These are phyloP conservation scores for Hanseniaspora gamundiae DNA, from an alignment of 1,139 yeast genomes.

Conservation along the genomic window DNA sequence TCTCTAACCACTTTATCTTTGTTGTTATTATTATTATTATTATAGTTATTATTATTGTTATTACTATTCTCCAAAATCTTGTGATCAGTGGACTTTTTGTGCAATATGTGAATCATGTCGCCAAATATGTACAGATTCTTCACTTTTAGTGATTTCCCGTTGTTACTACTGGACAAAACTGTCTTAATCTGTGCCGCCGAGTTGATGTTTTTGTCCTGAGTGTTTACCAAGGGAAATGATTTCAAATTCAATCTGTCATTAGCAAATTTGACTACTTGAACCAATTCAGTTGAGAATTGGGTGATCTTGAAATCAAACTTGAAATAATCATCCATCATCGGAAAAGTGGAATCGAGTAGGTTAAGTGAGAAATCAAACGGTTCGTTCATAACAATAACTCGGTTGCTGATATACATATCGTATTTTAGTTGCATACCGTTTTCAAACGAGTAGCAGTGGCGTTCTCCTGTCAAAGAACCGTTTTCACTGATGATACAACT, in stretches of 20 bases:
- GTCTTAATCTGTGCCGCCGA: not conserved
- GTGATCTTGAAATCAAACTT: not conserved
- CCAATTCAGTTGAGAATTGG: not conserved
- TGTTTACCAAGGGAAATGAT: not conserved
- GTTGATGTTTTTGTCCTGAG: not conserved
- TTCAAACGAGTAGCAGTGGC: not conserved
- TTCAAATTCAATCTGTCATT: not conserved
- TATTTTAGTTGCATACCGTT: not conserved
- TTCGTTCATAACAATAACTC: not conserved
- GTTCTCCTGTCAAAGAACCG: slow-evolving; percentile 3
- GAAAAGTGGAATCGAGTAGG: not conserved
- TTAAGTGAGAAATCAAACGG: not conserved
- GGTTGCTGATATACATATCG: not conserved
- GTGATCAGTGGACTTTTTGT: too few relatives aligned
- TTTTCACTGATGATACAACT: slow-evolving; percentile 6
- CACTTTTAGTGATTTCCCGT: too few relatives aligned
- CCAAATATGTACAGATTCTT: too few relatives aligned
- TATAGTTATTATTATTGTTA: too few relatives aligned
- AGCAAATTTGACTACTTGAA: not conserved
- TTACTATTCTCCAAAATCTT: too few relatives aligned
- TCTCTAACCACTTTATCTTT: not conserved
- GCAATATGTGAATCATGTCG: too few relatives aligned
- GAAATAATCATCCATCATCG: too few relatives aligned
- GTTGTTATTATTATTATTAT: too few relatives aligned
- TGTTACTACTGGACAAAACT: too few relatives aligned